Evolutionary conservation across 2,329 filamentous ascomycete species (phyloP), one percentile per base, ranked within the genome.

Genomic region (Ophiostoma sp.): DNA sequence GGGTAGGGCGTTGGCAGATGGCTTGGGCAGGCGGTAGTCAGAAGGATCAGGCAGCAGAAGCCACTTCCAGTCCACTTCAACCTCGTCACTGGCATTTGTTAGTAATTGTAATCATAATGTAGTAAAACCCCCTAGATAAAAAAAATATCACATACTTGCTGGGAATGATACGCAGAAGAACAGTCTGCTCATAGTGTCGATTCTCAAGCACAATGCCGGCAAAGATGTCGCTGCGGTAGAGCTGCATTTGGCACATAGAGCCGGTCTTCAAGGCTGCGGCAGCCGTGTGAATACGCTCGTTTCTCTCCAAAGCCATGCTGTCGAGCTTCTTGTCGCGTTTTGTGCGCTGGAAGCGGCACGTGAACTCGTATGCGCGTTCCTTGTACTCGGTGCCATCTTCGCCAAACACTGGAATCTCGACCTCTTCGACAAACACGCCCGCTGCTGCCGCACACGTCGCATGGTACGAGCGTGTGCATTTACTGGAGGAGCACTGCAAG

Each of bases 401-500:
- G 68, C 90, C 92, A 78, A 94, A 94, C 82, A 96, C 91, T 0
- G 93, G 91, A 39, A 96, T 89, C 48, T 93, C 88, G 39, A 92
- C 92, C 75, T 93, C 88, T 77, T 99, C 94, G 67, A 97, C 89
- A 77, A 96, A 91, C 1, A 97, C 93, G 70, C 95, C 95, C 48
- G 94, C 94, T 31, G 94, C 89, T 8, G 93, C 90, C 2, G 95
- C 95, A 78, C 95, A 99, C 1, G 94, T 98, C 20, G 94, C 92
- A 78, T 99, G 95, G 79, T 97, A 99, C 10, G 94, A 90, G 73
- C 95, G 86, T 4, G 92, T 90, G 76, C 95, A 99, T 78, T 97
- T 98, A 82, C 94, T 94, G 75, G 93, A 90, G 0, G 93, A 96
- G 80, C 95, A 99, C 79, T 98, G 94, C 81, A 99, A 96, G 80